Conservation (phyloP, 805 yeast species). For the Kodamaea hsintzibuensis region DNA sequence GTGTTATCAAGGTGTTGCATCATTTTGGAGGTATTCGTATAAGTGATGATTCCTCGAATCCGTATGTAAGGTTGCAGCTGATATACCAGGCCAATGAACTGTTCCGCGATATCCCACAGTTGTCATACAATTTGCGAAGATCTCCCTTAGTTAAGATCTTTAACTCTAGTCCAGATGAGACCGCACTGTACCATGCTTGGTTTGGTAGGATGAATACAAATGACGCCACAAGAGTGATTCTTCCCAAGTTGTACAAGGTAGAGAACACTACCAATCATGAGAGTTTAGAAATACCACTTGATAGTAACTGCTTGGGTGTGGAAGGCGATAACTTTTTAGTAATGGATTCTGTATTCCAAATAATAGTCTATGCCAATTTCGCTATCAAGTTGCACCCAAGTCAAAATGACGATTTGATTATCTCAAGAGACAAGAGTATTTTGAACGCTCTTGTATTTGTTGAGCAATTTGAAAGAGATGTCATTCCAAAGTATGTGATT, state of each 20-base stretch:
- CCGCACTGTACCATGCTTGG: slow-evolving; percentile 40
- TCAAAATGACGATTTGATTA: slow-evolving; percentile 21
- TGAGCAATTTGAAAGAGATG: slow-evolving; percentile 10
- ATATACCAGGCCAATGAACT: slow-evolving; percentile 25
- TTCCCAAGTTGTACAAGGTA: slow-evolving; percentile 29
- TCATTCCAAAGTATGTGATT: slow-evolving; percentile 26
- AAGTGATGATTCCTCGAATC: slow-evolving; percentile 18
- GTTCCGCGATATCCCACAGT: slow-evolving; percentile 29
- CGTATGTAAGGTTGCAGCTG: slow-evolving; percentile 18
- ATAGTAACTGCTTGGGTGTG: slow-evolving; percentile 16
- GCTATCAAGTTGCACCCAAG: slow-evolving; percentile 28
- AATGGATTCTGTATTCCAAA: slow-evolving; percentile 30
- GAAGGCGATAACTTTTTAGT: slow-evolving; percentile 20
- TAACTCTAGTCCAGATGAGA: slow-evolving; percentile 48
- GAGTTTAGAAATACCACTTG: slow-evolving; percentile 15
- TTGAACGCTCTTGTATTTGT: slow-evolving; percentile 18
- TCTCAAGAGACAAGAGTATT: slow-evolving; percentile 11
- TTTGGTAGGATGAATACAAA: slow-evolving; percentile 22
- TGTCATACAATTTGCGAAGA: slow-evolving; percentile 34
- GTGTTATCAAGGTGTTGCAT: slow-evolving; percentile 25
- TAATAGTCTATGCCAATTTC: slow-evolving; percentile 23
- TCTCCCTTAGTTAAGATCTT: slow-evolving; percentile 39
- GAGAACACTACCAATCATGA: neutral
- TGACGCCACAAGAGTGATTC: slow-evolving; percentile 24
- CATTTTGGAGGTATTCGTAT: slow-evolving; percentile 29